Base-by-base conservation (phyloP, 306 rosid species). In the Medicago lupulina region DNA sequence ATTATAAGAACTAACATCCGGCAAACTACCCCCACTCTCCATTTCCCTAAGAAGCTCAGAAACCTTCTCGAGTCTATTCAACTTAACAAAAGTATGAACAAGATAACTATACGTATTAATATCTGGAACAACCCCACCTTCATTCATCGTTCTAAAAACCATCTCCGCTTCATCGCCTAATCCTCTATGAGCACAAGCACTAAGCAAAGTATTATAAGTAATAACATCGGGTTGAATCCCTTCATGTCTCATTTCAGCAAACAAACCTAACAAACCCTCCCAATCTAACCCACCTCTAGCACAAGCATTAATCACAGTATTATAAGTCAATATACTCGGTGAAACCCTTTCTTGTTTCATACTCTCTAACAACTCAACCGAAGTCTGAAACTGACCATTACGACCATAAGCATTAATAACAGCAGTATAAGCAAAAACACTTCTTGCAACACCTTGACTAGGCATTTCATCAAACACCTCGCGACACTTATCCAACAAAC, bases 391-490 rank as follows among this genome's bases (percentile, higher is more conserved):
- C 78, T 88, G 92, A 79, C 97, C 98, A 15, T 96, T 91, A 8
- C 98, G 89, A 14, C 98, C 99, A 9, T 96, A 90, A n/a, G 99
- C 98, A 46, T 96, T 96, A 72, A 92, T 96, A 58, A 96, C 21
- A 1, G 98, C 97, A 1, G 96, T 96, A 85, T 92, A 96, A 34
- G 98, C 87, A 51, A 90, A 96, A 16, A 96, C 96, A 18, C 82
- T 86, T 25, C 99, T 87, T 0, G 83, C 74, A 64, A 90, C 98
- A 15, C 99, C 92, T 16, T 96, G 97, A 68, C 68, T 50, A 0
- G 96, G 91, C 99, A 96, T 96, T 84, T 96, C 99, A 15, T 92
- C 98, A 78, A 96, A 96, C 73, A 96, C 80, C 87, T 96, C 96
- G 18, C 89, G 70, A 66, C 97, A 88, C 58, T 92, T 95, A 23